phyloP scores from a whole-genome alignment of 257 asterid species.

The Solanum etuberosum region DNA sequence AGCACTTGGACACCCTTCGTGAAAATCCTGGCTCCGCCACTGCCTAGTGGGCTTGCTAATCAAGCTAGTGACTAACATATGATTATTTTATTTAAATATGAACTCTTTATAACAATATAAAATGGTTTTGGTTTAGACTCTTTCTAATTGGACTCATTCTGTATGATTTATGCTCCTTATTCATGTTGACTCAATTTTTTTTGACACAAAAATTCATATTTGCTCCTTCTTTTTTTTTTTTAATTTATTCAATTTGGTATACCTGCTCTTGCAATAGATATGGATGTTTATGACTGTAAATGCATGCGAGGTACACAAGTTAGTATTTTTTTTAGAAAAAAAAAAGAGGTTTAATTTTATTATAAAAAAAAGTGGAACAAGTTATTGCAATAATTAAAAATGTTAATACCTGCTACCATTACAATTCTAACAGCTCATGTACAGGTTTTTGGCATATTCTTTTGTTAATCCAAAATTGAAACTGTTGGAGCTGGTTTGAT shows the following conservation, averaged over 20 bases:
- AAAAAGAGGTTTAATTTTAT: no score
- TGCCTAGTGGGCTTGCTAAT: neutral
- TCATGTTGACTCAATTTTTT: neutral
- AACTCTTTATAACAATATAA: neutral
- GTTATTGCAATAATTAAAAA: neutral
- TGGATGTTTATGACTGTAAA: neutral
- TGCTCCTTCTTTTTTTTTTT: neutral
- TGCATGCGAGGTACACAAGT: neutral
- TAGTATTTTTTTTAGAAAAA: no score
- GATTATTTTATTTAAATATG: neutral
- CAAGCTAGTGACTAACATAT: neutral
- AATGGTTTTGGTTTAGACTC: neutral
- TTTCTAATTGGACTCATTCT: neutral
- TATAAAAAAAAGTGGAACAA: neutral
- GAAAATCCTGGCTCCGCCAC: no score
- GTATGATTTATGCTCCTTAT: neutral
- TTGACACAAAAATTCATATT: neutral
- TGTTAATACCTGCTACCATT: neutral
- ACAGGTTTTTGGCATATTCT: neutral
- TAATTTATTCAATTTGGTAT: neutral
- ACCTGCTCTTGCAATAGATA: neutral
- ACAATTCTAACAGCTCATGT: neutral
- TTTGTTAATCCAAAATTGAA: neutral
- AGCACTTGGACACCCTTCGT: no score
- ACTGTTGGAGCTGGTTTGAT: neutral